phyloP scores from a whole-genome alignment of 179 eudicot genomes.

The Carnegiea gigantea region DNA sequence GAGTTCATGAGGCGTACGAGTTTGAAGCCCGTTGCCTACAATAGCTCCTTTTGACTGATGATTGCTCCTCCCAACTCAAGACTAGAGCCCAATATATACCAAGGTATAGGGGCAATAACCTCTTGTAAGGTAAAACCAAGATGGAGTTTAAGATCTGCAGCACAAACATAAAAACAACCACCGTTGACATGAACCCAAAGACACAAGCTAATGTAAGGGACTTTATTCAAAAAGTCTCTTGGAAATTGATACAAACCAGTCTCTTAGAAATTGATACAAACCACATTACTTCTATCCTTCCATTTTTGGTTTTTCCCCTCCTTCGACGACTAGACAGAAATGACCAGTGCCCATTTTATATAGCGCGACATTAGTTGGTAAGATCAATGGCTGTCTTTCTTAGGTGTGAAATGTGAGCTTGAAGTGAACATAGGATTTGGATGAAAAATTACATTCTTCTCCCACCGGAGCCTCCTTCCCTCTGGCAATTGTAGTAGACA shows the following conservation, averaged over 20 bases:
- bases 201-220: neutral
- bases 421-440: neutral
- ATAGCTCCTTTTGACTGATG: too few species aligned
- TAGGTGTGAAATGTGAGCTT: neutral
- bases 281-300: neutral
- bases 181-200: neutral
- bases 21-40: too few species aligned
- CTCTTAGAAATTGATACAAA: neutral
- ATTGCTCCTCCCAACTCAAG: too few species aligned
- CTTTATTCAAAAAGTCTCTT: neutral
- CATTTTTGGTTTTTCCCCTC: neutral
- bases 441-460: slow-evolving; percentile 16
- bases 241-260: neutral
- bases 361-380: neutral
- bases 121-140: too few species aligned
- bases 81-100: too few species aligned
- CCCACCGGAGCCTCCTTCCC: slow-evolving; percentile 34
- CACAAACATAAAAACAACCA: neutral
- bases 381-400: neutral
- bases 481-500: slow-evolving; percentile 33
- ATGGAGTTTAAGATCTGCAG: too few species aligned
- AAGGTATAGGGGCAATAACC: too few species aligned
- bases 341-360: neutral
- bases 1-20: too few species aligned
- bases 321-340: neutral